Evolutionary conservation across 2,329 filamentous ascomycete genomes (phyloP).

Genomic region (Fusarium cicatricum): DNA sequence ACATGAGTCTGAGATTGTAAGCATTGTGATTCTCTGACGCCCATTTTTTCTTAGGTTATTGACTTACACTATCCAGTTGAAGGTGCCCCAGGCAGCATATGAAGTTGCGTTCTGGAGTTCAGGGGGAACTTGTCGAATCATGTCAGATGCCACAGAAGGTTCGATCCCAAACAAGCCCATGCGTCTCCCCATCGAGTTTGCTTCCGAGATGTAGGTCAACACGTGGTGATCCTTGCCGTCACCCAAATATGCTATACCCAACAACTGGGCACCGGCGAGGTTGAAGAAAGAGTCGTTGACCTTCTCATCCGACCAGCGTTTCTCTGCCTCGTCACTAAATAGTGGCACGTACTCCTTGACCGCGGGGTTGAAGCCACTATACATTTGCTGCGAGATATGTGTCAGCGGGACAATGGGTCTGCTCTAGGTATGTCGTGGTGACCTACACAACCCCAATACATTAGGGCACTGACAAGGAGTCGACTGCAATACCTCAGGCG

Average conservation of each 20-base stretch:
- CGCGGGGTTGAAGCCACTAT: conserved; percentile 1
- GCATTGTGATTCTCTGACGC: neutral
- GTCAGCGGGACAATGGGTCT: neutral
- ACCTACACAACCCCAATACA: conserved; percentile 30
- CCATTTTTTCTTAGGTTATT: neutral
- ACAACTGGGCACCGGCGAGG: conserved; percentile 45
- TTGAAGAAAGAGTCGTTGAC: conserved; percentile 29
- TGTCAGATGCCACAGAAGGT: conserved; percentile 5
- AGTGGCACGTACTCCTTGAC: neutral
- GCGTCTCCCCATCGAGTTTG: conserved; percentile 42
- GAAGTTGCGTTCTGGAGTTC: conserved; percentile 23
- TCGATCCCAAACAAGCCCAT: conserved; percentile 44
- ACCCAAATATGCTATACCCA: conserved; percentile 47
- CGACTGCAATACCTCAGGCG: conserved; percentile 5
- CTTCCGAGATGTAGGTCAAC: conserved; percentile 42
- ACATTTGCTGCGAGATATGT: conserved; percentile 16
- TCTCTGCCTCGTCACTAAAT: conserved; percentile 22
- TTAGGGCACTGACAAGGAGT: conserved; percentile 10
- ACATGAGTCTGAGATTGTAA: conserved; percentile 19
- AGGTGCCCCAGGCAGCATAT: conserved; percentile 44
- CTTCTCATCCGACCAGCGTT: conserved; percentile 13
- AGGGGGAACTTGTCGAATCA: conserved; percentile 1
- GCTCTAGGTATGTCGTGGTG: neutral
- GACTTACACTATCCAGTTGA: conserved; percentile 51
- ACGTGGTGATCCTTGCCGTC: conserved; percentile 48